Evolutionary conservation across 805 yeast genomes (phyloP), one percentile per base, ranked within the genome.

Genomic region (Yarrowia sp.): DNA sequence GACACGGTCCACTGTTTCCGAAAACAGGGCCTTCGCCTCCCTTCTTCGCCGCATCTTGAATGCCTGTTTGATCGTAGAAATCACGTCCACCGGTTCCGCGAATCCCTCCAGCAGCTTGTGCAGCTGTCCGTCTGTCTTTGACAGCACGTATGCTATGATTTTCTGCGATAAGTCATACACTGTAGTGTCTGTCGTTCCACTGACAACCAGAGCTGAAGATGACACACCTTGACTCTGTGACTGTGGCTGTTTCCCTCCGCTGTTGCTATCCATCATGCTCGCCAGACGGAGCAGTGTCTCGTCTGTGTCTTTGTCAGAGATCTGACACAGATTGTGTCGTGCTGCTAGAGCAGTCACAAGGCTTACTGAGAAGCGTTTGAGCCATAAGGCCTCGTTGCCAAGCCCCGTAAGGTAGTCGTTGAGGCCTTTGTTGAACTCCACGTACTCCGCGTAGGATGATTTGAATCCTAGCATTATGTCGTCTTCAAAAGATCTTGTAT

Each of bases 311-410:
- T 31, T 28, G 47, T 55, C 61, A 31, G 13, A 39, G 9, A 55
- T 55, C 4, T 47, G 47, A 18, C 61, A 55, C 17, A 55, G 15
- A 7, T 7, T 38, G 15, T 39, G 47, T 22, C 61, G n/a, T 9
- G 61, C 45, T 1, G 61, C 38, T 18, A 55, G 38, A 10, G 47
- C 28, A 8, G 45, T 38, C 45, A 55, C 61, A 1, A 41, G 36
- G 15, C 15, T 38, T 6, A 55, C 33, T 10, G 61, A 39, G 61
- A 18, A 55, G 18, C 61, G 61, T 41, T 55, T 55, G 15, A 55
- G 39, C 61, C 61, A 55, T 5, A 55, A 15, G 13, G 61, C 61
- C 28, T 55, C 61, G 13, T 55, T 55, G 4, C 61, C 61, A 5
- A 55, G 31, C 7, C 38, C 17, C 28, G 38, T 31, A 2, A 55